Conservation (phyloP, 1,139 yeast species). For the Scheffersomyces quercinus region DNA sequence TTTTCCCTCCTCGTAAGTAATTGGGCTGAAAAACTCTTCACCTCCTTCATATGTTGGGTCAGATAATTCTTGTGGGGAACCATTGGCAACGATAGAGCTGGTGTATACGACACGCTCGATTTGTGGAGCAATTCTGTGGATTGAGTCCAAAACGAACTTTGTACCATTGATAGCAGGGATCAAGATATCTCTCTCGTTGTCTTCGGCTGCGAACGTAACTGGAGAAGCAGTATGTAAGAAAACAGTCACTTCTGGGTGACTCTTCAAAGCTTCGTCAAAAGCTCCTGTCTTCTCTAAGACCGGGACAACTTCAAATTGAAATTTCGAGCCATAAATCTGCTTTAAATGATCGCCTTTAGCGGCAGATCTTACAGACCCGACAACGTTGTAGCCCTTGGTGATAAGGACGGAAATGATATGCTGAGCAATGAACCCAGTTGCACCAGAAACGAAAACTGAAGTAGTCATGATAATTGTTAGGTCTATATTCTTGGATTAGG, state of each 20-base stretch:
- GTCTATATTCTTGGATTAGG: too few relatives aligned
- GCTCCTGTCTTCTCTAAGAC: slow-evolving; percentile 52
- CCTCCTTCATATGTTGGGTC: slow-evolving; percentile 12
- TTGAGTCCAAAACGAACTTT: slow-evolving; percentile 28
- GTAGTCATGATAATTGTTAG: slow-evolving; percentile 1
- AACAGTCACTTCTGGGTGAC: slow-evolving; percentile 48
- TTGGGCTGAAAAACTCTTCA: slow-evolving; percentile 42
- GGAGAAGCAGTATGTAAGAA: slow-evolving; percentile 26
- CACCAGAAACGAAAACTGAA: slow-evolving; percentile 51
- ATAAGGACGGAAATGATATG: slow-evolving; percentile 41
- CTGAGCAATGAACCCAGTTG: slow-evolving; percentile 60
- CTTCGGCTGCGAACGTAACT: slow-evolving; percentile 24
- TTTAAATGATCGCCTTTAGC: slow-evolving; percentile 11
- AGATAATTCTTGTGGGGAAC: slow-evolving; percentile 9
- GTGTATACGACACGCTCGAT: slow-evolving; percentile 29
- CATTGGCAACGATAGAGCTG: slow-evolving; percentile 30
- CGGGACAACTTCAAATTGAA: slow-evolving; percentile 48
- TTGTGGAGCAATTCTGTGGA: slow-evolving; percentile 23
- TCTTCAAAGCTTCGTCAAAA: slow-evolving; percentile 49
- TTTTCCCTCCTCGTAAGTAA: slow-evolving; percentile 32
- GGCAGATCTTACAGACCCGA: slow-evolving; percentile 6
- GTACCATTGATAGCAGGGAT: slow-evolving; percentile 37
- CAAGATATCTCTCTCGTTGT: slow-evolving; percentile 31
- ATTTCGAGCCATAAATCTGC: slow-evolving; percentile 30
- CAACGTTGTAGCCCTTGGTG: slow-evolving; percentile 8